phyloP scores from a whole-genome alignment of 805 yeast genomes.

The Ogataea nonfermentans region DNA sequence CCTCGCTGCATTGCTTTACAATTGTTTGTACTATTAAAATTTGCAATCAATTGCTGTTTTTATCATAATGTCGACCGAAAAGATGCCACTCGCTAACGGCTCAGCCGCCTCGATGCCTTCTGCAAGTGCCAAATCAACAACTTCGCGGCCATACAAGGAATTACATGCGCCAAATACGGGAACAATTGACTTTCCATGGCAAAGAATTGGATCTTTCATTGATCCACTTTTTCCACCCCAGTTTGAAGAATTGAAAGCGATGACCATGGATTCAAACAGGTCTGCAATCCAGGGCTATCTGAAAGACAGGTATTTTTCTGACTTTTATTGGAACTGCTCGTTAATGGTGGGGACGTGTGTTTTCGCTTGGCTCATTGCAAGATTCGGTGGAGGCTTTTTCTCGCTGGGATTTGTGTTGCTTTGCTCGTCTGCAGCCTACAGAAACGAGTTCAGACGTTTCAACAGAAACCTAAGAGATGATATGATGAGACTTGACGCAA shows the following conservation, averaged over 20 bases:
- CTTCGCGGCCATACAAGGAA: conserved; percentile 7
- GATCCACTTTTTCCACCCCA: conserved; percentile 28
- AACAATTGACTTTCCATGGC: conserved; percentile 34
- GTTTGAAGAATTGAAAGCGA: conserved; percentile 16
- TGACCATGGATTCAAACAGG: conserved; percentile 18
- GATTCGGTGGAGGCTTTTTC: conserved; percentile 62
- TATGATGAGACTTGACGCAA: conserved; percentile 61
- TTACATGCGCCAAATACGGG: conserved; percentile 15
- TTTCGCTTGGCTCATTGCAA: conserved; percentile 67
- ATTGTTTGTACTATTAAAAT: too few species aligned
- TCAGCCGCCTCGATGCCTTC: neutral
- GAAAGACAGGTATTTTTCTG: conserved; percentile 66
- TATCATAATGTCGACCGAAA: conserved; percentile 4
- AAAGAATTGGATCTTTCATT: conserved; percentile 33
- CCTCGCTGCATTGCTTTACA: neutral
- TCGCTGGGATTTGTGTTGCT: conserved; percentile 59
- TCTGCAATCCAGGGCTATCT: conserved; percentile 55
- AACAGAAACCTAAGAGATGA: conserved; percentile 75
- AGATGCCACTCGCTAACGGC: neutral
- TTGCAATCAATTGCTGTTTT: conserved; percentile 4
- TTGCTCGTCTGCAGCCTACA: conserved; percentile 63
- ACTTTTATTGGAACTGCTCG: conserved; percentile 68
- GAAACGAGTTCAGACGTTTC: conserved; percentile 72
- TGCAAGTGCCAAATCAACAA: neutral
- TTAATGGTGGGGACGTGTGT: conserved; percentile 67